Conservation (phyloP, 805 yeast species). For the Schwanniomyces sp. region DNA sequence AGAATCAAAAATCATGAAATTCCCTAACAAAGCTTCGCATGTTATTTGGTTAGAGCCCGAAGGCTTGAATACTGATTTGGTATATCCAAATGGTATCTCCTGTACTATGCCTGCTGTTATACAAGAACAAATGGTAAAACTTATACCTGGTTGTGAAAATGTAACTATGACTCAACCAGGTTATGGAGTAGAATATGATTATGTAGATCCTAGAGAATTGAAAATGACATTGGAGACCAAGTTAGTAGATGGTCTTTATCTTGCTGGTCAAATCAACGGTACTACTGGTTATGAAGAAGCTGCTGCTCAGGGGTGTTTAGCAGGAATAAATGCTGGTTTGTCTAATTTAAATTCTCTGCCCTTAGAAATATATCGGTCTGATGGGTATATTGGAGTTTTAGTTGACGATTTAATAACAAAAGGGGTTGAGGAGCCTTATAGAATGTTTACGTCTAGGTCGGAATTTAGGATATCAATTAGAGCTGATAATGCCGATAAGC, state of each 20-base stretch:
- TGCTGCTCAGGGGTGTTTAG: slow-evolving; percentile 92
- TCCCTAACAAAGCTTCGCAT: slow-evolving; percentile 74
- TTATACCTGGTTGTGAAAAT: slow-evolving; percentile 87
- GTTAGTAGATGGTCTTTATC: slow-evolving; percentile 67
- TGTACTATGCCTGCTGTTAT: slow-evolving; percentile 95
- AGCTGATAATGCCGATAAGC: slow-evolving; percentile 89
- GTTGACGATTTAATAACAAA: slow-evolving; percentile 92
- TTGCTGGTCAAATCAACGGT: slow-evolving; percentile 98
- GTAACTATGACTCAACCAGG: slow-evolving; percentile 93
- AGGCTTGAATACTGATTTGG: slow-evolving; percentile 81
- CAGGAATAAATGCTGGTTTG: slow-evolving; percentile 94
- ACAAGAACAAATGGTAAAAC: slow-evolving; percentile 67
- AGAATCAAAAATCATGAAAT: slow-evolving; percentile 82
- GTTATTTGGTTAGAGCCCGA: slow-evolving; percentile 96
- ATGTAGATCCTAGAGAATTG: slow-evolving; percentile 89
- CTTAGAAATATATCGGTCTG: slow-evolving; percentile 65
- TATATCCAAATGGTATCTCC: slow-evolving; percentile 95
- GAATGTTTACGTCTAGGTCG: slow-evolving; percentile 96
- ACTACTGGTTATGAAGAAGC: slow-evolving; percentile 99
- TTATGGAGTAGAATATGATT: slow-evolving; percentile 98
- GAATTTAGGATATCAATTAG: slow-evolving; percentile 90
- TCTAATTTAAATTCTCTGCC: slow-evolving; percentile 38
- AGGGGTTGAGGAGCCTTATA: slow-evolving; percentile 95
- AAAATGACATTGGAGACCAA: slow-evolving; percentile 79
- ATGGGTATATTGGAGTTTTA: slow-evolving; percentile 89